Evolutionary conservation across 1,139 yeast genomes (phyloP).

Genomic region (Blastobotrys apis): DNA sequence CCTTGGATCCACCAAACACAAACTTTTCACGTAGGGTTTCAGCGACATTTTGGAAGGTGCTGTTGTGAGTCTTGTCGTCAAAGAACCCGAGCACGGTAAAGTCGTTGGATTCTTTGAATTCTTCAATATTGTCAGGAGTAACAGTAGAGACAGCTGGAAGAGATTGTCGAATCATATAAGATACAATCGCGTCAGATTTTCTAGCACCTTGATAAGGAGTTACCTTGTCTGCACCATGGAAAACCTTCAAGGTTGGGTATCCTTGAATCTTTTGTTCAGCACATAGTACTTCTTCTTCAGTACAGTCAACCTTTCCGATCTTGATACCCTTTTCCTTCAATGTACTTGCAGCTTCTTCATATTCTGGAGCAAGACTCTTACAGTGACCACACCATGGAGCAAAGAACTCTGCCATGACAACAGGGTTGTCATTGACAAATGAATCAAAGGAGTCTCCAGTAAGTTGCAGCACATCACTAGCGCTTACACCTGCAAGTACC

Average conservation of each 20-base stretch:
- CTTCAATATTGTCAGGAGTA: conserved; percentile 48
- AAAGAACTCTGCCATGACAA: conserved; percentile 89
- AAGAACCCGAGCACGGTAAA: conserved; percentile 31
- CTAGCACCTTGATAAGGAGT: conserved; percentile 77
- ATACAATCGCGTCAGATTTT: conserved; percentile 69
- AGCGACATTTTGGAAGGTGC: conserved; percentile 54
- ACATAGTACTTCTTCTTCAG: conserved; percentile 79
- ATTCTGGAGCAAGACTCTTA: conserved; percentile 90
- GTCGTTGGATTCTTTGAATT: conserved; percentile 31
- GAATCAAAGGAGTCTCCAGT: conserved; percentile 48
- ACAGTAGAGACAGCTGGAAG: conserved; percentile 70
- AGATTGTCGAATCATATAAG: conserved; percentile 77
- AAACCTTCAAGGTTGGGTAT: conserved; percentile 86
- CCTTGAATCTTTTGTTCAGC: conserved; percentile 72
- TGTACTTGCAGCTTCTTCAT: conserved; percentile 73
- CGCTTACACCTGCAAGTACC: conserved; percentile 1
- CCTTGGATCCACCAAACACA: conserved; percentile 55
- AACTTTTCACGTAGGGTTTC: conserved; percentile 55
- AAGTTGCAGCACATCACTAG: conserved; percentile 73
- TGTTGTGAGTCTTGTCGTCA: conserved; percentile 41
- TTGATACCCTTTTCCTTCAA: conserved; percentile 64
- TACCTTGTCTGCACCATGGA: conserved; percentile 54
- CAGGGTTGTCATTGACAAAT: conserved; percentile 65
- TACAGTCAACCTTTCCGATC: conserved; percentile 91
- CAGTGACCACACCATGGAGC: conserved; percentile 99